Base-by-base conservation (phyloP, 306 rosid species). In the Amphicarpaea edgeworthii region DNA sequence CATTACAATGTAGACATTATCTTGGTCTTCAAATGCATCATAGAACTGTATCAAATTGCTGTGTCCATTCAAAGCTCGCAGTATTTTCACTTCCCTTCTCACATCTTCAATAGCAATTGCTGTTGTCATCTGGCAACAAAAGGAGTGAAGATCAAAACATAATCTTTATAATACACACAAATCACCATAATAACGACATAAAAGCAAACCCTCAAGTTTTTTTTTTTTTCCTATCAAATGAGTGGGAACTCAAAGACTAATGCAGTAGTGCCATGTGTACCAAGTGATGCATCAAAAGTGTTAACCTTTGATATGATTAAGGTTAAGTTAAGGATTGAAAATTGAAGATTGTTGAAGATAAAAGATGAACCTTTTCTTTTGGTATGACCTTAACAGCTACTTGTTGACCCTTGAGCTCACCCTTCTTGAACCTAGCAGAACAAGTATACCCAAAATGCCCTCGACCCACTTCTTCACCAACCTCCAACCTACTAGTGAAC, bases 361-460 rank as follows among this genome's bases (percentile, higher is more conserved):
- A 53, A 55, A 58, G 12, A 4, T 14, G 53, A 57, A 95, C 99
- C 99, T 96, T 96, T 54, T 93, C 83, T 85, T 96, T 96, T 8
- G 97, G 91, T 42, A 96, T 96, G 75, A 92, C 93, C 83, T 96
- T 96, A 1, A 96, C 99, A 47, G 99, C 99, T 4, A 96, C 99
- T 62, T 90, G 87, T 50, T 87, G 92, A 54, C 97, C 99, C 85
- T 90, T 96, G 19, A 76, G 83, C 83, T 96, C 99, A 19, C 98
- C 99, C 83, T 92, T 96, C 84, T 92, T 96, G 88, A 86, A 93
- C 84, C 70, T 88, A 61, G 99, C 99, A 80, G 98, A 87, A 79
- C 97, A 96, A 83, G 99, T 96, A 83, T 96, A 96, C 85, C 99
- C 99, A 87, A 96, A 96, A 90, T 96, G 99, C 83, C 99, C 99